phyloP scores from a whole-genome alignment of 257 asterid species.

The Solanum okadae region DNA sequence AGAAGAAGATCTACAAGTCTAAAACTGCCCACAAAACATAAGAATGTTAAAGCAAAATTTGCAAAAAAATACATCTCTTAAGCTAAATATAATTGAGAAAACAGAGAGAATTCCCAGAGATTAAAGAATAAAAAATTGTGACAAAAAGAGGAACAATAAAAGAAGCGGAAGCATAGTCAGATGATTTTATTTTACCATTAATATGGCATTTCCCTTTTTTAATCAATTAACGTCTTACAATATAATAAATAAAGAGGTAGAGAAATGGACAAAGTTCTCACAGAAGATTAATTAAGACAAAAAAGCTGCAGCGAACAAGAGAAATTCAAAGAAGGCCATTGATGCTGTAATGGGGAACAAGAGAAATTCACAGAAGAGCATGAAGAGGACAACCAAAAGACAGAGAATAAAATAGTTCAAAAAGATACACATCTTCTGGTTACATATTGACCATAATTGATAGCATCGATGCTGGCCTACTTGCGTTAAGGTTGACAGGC shows the following conservation, averaged over 20 bases:
- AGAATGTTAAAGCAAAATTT: neutral
- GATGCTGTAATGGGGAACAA: neutral
- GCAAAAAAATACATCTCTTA: neutral
- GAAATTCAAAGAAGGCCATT: neutral
- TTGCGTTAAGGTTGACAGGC: neutral
- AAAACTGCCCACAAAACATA: neutral
- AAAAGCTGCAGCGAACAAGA: neutral
- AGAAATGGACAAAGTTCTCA: neutral
- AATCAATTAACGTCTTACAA: neutral
- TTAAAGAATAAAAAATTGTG: neutral
- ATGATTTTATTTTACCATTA: neutral
- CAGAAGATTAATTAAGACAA: neutral
- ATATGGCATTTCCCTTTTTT: neutral
- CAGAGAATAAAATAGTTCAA: neutral
- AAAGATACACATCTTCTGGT: neutral
- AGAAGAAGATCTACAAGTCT: neutral
- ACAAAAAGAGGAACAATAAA: neutral
- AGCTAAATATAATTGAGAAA: neutral
- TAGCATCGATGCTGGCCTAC: neutral
- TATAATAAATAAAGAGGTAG: neutral
- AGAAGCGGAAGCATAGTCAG: neutral
- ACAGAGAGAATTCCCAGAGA: neutral
- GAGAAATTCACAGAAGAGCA: neutral
- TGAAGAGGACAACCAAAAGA: neutral
- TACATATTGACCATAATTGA: neutral